Evolutionary conservation across 768 basidiomycete genomes (phyloP).

Genomic region (Lyophyllum shimeji): DNA sequence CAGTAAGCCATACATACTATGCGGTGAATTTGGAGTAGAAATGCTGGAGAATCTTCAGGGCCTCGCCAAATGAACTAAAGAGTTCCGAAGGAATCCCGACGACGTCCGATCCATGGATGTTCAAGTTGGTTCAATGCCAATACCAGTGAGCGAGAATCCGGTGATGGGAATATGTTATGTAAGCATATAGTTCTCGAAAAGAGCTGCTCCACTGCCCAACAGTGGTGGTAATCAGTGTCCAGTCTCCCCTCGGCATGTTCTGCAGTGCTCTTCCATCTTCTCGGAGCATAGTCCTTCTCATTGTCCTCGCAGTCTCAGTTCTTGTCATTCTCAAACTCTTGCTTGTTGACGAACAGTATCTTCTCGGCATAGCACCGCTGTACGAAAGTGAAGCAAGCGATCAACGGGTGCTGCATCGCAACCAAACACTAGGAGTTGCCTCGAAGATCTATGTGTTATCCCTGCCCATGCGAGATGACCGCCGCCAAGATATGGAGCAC

Average conservation of each 20-base stretch:
- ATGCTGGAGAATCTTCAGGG: too few relatives aligned
- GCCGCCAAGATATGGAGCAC: slow-evolving; percentile 57
- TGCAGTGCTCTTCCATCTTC: not conserved
- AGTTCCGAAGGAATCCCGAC: too few relatives aligned
- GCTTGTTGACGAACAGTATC: not conserved
- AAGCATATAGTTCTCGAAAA: too few relatives aligned
- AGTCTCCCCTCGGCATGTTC: not conserved
- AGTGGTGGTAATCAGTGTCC: too few relatives aligned
- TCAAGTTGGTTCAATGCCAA: too few relatives aligned
- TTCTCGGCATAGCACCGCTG: not conserved
- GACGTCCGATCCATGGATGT: too few relatives aligned
- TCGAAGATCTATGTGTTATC: slow-evolving; percentile 57
- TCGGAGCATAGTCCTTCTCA: not conserved
- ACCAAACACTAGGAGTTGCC: slow-evolving; percentile 35
- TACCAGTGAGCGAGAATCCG: too few relatives aligned
- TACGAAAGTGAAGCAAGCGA: not conserved
- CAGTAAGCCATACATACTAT: too few relatives aligned
- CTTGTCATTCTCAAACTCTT: slow-evolving; percentile 5
- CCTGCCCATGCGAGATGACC: slow-evolving; percentile 53
- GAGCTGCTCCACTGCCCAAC: too few relatives aligned
- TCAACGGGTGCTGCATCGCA: not conserved
- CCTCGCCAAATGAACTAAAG: too few relatives aligned
- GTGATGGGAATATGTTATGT: too few relatives aligned
- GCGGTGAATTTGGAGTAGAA: too few relatives aligned
- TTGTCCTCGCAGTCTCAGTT: not conserved